These are phyloP conservation scores for Carex myosuroides DNA, from an alignment of 176 grass and related monocot species.

Conservation along the genomic window DNA sequence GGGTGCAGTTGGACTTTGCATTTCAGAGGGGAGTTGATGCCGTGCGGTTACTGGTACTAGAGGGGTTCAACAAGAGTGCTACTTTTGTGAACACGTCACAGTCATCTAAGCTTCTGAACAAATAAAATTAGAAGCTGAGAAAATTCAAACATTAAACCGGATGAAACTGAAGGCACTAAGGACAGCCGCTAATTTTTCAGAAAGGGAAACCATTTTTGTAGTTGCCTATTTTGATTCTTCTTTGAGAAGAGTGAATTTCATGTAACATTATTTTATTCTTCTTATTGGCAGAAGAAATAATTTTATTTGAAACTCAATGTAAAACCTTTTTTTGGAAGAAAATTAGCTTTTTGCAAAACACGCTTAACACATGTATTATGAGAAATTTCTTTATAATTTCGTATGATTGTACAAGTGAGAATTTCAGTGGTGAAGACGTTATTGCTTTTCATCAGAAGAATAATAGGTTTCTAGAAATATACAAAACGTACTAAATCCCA, in stretches of 20 bases:
- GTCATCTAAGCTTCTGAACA: slow-evolving; percentile 37
- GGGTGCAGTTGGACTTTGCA: slow-evolving; percentile 44
- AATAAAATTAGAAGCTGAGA: slow-evolving; percentile 3
- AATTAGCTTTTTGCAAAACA: background rate
- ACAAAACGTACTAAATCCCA: no score
- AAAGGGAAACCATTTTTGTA: background rate
- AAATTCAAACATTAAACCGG: background rate
- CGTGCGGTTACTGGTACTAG: slow-evolving; percentile 42
- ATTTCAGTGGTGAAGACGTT: background rate
- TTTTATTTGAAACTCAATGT: background rate
- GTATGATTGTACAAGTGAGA: background rate
- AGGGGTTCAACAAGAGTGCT: slow-evolving; percentile 74
- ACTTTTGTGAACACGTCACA: slow-evolving; percentile 51
- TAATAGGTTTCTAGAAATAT: no score
- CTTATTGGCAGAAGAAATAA: background rate
- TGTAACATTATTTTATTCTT: background rate
- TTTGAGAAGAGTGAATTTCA: background rate
- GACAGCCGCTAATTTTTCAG: background rate
- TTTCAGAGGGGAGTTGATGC: slow-evolving; percentile 49
- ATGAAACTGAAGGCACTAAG: background rate
- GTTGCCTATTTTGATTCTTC: background rate
- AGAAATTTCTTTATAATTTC: background rate
- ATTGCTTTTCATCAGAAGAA: background rate
- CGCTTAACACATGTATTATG: background rate
- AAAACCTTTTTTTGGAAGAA: background rate